Base-by-base conservation (phyloP, 352 stramenopile genomes). In the Globisporangium spiculum region DNA sequence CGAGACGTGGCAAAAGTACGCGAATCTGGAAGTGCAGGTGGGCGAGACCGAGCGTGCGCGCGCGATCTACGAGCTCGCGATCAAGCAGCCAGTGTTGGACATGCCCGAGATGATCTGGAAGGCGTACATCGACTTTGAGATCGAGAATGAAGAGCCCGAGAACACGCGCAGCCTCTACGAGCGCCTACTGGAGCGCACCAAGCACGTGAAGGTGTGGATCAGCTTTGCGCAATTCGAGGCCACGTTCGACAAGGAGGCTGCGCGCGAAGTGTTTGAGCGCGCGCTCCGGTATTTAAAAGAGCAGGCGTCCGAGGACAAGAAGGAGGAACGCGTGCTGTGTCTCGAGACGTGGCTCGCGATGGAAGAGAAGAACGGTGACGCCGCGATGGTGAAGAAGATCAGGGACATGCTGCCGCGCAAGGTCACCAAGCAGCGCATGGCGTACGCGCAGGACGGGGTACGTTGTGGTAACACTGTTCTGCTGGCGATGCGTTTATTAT, bases 61-160 rank as follows among this genome's bases (percentile, higher is more conserved):
- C 16, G 97, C 96, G 9, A 98, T 99, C 38, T 99, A 97, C 72
- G 97, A 99, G 80, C 79, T 99, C 10, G 97, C 97, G 18, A 85
- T 99, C 59, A 82, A 88, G 44, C 97, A 99, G 77, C 75, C 92
- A 2, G 86, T 96, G 54, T 81, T 99, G 22, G 98, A 99, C 74
- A 99, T 99, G 94, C 98, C 97, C 18, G 97, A 99, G 78, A 92
- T 98, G 67, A 89, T 99, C 58, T 99, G 98, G 98, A 99, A 99
- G 74, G 87, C 90, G 55, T 99, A 98, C 75, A 99, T 99, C 69
- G 97, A 99, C 78, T 99, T 99, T 79, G 97, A 99, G 85, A 98
- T 99, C 30, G 77, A 93, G 62, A 86, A 91, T 24, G 76, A 81
- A 8, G 84, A 96, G 56, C 66, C 73, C 1, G 90, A 97, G 27